Percentiles rank a stretch among this genome's conserved stretches.
Conservation (phyloP, 495 filamentous ascomycete species). For the Neurospora tetrasperma region DNA sequence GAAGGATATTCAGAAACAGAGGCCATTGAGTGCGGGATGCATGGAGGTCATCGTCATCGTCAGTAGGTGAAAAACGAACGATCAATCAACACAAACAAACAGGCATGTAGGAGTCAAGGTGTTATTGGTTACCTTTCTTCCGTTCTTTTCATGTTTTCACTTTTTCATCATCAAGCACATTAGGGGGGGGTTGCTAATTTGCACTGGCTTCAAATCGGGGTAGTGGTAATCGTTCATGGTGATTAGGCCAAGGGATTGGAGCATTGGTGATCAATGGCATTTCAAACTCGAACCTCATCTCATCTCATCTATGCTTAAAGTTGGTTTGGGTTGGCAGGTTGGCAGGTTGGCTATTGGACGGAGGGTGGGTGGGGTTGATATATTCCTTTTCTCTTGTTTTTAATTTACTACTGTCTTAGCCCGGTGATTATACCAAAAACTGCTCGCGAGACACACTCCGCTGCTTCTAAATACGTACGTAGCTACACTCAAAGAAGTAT, state of each 20-base stretch:
- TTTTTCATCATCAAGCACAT: background rate
- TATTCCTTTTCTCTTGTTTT: background rate
- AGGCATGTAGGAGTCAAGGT: background rate
- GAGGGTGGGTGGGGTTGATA: background rate
- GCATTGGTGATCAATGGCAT: background rate
- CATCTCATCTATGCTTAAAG: background rate
- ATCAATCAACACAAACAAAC: background rate
- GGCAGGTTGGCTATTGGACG: background rate
- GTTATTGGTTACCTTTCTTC: background rate
- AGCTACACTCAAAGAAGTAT: background rate
- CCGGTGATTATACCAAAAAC: background rate
- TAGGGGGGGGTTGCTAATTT: background rate
- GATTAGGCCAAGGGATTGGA: background rate
- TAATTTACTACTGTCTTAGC: background rate
- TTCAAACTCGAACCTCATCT: background rate
- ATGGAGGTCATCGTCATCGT: background rate
- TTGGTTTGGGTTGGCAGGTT: background rate
- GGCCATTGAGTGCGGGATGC: background rate
- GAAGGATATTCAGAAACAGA: background rate
- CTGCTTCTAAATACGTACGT: background rate
- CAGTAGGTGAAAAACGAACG: background rate
- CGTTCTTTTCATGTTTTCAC: background rate
- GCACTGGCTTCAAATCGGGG: background rate
- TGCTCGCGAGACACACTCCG: background rate
- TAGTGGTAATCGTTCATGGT: background rate